A percentile compares a stretch with the other conserved stretches of the same genome.
Evolutionary conservation across 2,329 filamentous ascomycete genomes (phyloP).

Genomic region (Hypoxylon sp.): DNA sequence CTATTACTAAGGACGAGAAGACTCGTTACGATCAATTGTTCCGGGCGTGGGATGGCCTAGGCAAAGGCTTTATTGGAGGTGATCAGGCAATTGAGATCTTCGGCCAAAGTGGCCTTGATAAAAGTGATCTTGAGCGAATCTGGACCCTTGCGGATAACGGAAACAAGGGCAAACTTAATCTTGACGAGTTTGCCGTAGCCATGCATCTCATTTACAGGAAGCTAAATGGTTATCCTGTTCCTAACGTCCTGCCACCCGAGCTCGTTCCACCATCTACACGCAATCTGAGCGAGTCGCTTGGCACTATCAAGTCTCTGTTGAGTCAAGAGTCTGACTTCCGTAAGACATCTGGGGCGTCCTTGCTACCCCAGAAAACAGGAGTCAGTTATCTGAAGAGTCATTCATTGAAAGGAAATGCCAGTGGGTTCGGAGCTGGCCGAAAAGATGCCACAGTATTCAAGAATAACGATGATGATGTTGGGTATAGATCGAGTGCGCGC

Average conservation of each 20-base stretch:
- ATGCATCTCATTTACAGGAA: conserved; percentile 99
- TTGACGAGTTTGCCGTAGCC: conserved; percentile 97
- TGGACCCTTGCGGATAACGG: conserved; percentile 96
- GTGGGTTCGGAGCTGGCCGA: conserved; percentile 71
- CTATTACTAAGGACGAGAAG: conserved; percentile 98
- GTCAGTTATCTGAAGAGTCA: conserved; percentile 98
- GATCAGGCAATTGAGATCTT: conserved; percentile 97
- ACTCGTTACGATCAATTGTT: conserved; percentile 96
- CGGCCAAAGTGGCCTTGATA: conserved; percentile 93
- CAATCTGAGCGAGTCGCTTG: conserved; percentile 93
- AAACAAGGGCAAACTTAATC: conserved; percentile 92
- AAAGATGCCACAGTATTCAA: conserved; percentile 98
- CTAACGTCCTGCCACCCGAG: conserved; percentile 88
- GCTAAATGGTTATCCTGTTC: conserved; percentile 94
- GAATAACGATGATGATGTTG: conserved; percentile 93
- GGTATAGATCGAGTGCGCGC: conserved; percentile 93
- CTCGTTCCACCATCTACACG: conserved; percentile 94
- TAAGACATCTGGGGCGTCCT: conserved; percentile 88
- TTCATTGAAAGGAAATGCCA: conserved; percentile 81
- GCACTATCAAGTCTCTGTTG: conserved; percentile 90
- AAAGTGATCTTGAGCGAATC: conserved; percentile 88
- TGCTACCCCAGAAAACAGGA: conserved; percentile 96
- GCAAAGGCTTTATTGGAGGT: conserved; percentile 92
- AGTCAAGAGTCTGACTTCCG: conserved; percentile 90
- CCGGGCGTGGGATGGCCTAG: conserved; percentile 94